Percentiles rank a stretch among this genome's conserved stretches.
Evolutionary conservation across 2,329 filamentous ascomycete genomes (phyloP).

Genomic region (Shiraia sp.): DNA sequence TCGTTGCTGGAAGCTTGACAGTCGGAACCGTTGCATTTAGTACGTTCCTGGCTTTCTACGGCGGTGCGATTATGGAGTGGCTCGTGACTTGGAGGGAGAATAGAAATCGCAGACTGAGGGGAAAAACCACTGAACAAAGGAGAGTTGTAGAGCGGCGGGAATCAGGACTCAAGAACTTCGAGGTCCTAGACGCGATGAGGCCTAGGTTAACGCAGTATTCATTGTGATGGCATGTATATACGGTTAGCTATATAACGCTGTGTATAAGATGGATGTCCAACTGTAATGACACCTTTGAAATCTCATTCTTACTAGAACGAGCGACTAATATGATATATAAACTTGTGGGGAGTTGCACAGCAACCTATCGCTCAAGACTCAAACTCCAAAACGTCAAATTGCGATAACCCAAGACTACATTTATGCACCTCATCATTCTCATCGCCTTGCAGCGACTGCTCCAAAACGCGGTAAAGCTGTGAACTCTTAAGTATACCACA

Average conservation of each 20-base stretch:
- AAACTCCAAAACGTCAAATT: no score
- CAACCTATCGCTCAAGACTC: no score
- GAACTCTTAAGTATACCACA: slow-evolving; percentile 10
- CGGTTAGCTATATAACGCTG: no score
- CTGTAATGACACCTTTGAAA: no score
- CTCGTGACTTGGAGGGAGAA: slow-evolving; percentile 43
- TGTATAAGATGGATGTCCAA: no score
- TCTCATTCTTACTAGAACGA: no score
- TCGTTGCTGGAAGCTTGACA: slow-evolving; percentile 45
- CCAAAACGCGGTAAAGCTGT: slow-evolving; percentile 11
- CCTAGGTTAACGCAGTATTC: slow-evolving; percentile 6
- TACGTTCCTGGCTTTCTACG: slow-evolving; percentile 48
- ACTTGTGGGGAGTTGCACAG: no score
- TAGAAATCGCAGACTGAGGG: slow-evolving; percentile 17
- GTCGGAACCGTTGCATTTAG: slow-evolving; percentile 43
- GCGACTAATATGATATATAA: no score
- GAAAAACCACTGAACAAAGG: slow-evolving; percentile 5
- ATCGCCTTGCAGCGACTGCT: slow-evolving; percentile 6
- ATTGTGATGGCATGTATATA: no score
- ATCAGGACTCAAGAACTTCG: slow-evolving; percentile 22
- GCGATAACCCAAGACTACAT: slow-evolving; percentile 5
- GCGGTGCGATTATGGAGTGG: slow-evolving; percentile 42
- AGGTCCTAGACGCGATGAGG: slow-evolving; percentile 24
- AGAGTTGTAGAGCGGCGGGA: slow-evolving; percentile 3
- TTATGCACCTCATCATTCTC: slow-evolving; percentile 1